Base-by-base conservation (phyloP, 441 rosid species). In the Geranium incanum region DNA sequence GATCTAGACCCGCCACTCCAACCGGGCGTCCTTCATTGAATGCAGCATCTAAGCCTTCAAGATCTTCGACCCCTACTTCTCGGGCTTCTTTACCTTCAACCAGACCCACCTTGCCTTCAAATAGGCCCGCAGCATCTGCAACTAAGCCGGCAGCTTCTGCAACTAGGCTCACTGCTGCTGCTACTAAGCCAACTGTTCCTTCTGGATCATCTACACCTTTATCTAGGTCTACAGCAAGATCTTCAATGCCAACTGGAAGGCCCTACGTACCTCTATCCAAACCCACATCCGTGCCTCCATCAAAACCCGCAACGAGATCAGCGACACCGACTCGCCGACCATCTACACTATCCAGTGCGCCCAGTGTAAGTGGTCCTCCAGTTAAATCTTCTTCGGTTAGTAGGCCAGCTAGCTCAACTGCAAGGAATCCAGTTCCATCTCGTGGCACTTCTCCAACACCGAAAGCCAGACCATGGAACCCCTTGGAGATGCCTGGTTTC, bases 161-260 rank as follows among this genome's bases (percentile, higher is more conserved):
- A 4, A 55, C 62, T n/a, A 88, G 82, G 75, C 74, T 82, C 5
- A 69, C 79, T 55, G 57, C 68, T 43, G 12, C 75, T 70, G 77
- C 80, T 33, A 66, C 76, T 15, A 55, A 55, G 6, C 62, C 62
- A 4, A 5, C 62, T 3, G 62, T 11, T 15, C 62, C 62, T 55
- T 55, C 62, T 55, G n/a, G 62, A 55, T 55, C 62, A 15, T 13
- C 62, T 15, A 16, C 62, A 55, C 62, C 19, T 55, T 55, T 18
- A 13, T 55, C 62, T 16, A 55, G 18, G 62, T 55, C 62, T 4
- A 4, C 62, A 15, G 16, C 62, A n/a, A 55, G 62, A 55, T 55
- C 62, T 4, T 55, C 62, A 13, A 55, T 18, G 5, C 62, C 62
- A 15, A 15, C 62, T 3, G 21, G 19, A 1, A 55, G 62, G 4